Evolutionary conservation across 2,329 filamentous ascomycete genomes (phyloP).

Genomic region (Chlorencoelia australis): DNA sequence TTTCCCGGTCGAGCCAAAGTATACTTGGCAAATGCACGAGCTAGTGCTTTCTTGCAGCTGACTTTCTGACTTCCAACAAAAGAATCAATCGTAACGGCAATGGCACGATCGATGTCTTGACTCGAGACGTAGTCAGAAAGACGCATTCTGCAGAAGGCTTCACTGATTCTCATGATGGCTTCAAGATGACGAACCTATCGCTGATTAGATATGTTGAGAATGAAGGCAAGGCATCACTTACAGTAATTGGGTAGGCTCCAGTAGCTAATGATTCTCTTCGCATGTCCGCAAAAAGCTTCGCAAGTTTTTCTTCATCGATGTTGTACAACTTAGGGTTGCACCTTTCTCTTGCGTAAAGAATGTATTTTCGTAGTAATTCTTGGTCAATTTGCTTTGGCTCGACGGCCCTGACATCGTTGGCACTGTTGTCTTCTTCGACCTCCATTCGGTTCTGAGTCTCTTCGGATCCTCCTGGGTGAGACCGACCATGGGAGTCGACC

Average conservation of each 20-base stretch:
- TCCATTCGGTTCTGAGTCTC: constrained; percentile 48
- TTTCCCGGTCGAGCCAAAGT: constrained; percentile 38
- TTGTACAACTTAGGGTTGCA: constrained; percentile 90
- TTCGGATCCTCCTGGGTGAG: constrained; percentile 57
- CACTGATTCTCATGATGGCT: constrained; percentile 91
- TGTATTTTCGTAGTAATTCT: constrained; percentile 88
- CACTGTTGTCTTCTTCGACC: constrained; percentile 43
- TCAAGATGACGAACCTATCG: constrained; percentile 86
- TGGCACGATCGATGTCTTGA: constrained; percentile 90
- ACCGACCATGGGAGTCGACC: constrained; percentile 84
- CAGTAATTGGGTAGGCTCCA: constrained; percentile 94
- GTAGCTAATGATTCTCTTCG: constrained; percentile 84
- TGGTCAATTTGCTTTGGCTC: constrained; percentile 63
- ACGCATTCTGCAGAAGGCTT: constrained; percentile 95
- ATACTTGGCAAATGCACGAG: constrained; percentile 93
- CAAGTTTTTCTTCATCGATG: constrained; percentile 95
- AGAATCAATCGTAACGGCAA: constrained; percentile 90
- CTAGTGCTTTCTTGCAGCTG: constrained; percentile 92
- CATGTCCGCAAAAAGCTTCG: constrained; percentile 93
- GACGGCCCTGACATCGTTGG: constrained; percentile 31
- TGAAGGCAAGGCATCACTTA: constrained; percentile 38
- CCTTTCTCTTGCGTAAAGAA: constrained; percentile 84
- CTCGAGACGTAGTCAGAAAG: constrained; percentile 89
- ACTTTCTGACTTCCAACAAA: constrained; percentile 96
- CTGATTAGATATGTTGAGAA: not conserved